Base-by-base conservation (phyloP, 768 basidiomycete genomes). In the Pleurotus salmoneostramineus region DNA sequence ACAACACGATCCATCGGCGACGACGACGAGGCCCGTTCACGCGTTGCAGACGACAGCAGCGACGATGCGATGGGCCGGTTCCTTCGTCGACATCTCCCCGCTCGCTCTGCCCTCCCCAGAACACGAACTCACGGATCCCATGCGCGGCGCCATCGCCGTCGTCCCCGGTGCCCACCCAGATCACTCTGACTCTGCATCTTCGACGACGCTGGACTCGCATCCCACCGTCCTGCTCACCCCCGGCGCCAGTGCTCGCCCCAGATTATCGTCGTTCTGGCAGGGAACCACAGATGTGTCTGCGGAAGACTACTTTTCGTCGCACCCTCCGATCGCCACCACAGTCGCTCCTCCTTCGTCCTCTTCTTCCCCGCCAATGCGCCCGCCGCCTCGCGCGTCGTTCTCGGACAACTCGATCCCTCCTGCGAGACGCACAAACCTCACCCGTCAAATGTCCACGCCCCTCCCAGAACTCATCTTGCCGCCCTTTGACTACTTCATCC, bases 51-150 rank as follows among this genome's bases (percentile, higher is more conserved):
- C 52, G 17, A 55, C 87, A 2, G 91, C 90, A 0, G 92, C 93
- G 0, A 86, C 92, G 1, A 84, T 95, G 73, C 88, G 92, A 37
- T 87, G 85, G 81, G 93, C 93, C n/a, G 91, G 87, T 2, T 83
- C 89, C 7, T 79, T 88, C 21, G 85, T 93, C 7, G 85, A 91
- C 63, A 84, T 98, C 56, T 87, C 92, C 0, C 95, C 95, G 0
- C 78, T 98, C 27, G 87, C 91, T 0, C 78, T 95, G 0, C 94
- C 95, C 2, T 92, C 89, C 8, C 95, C 95, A 0, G 95, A 98
- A 66, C 87, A 90, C 63, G 95, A 97, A 66, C 81, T 96, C 27
- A 88, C 88, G 7, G 95, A 97, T 71, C 95, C 95, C 0, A 87
- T 97, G 84, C 84, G 90, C 37, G 84, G 85, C 35, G 80, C 88